These are phyloP conservation scores for Mycena epipterygia DNA, from an alignment of 768 basidiomycete species.

Conservation along the genomic window DNA sequence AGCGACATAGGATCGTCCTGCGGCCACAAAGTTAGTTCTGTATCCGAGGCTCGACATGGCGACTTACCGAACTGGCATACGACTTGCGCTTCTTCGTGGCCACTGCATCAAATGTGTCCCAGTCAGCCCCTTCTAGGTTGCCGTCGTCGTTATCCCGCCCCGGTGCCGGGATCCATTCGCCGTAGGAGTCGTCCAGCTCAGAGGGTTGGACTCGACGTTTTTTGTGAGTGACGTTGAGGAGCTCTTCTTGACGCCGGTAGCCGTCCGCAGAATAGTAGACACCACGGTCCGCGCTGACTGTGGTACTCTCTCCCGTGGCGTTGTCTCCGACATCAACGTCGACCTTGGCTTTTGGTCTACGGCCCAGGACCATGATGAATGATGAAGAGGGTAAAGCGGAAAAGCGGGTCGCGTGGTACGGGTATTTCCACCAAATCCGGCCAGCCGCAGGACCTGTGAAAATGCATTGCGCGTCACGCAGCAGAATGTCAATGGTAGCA, in stretches of 20 bases:
- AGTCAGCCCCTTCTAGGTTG: neutral
- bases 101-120: neutral
- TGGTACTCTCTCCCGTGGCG: neutral
- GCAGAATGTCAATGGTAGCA: no score
- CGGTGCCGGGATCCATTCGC: neutral
- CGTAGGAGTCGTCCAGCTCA: neutral
- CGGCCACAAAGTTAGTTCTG: neutral
- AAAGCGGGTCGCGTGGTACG: no score
- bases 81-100: neutral
- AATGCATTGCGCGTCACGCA: no score
- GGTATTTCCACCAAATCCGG: no score
- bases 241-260: neutral
- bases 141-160: neutral
- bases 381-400: no score
- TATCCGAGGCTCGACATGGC: neutral
- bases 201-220: neutral
- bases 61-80: neutral
- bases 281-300: neutral
- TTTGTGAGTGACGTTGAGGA: conserved; percentile 4
- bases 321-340: neutral
- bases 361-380: no score
- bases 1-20: conserved; percentile 22
- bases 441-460: no score
- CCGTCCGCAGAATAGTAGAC: neutral
- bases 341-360: no score